These are phyloP conservation scores for Macrophomina pseudophaseolina DNA, from an alignment of 2,329 filamentous ascomycete species.

Conservation along the genomic window DNA sequence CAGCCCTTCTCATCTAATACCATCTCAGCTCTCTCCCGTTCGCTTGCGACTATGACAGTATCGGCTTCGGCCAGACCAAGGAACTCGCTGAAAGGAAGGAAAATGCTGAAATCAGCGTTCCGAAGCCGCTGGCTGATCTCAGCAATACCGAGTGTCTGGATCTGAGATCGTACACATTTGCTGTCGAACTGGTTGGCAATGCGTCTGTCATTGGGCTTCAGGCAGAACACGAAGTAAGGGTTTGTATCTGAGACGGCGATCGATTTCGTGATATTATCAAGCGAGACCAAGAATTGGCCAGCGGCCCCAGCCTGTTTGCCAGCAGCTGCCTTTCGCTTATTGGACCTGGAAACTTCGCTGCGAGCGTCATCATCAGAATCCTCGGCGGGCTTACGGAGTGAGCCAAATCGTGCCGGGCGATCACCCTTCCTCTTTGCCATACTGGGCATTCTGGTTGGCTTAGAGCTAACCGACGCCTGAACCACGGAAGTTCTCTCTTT, in stretches of 20 bases:
- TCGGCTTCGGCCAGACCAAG: slow-evolving; percentile 86
- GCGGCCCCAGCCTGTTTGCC: slow-evolving; percentile 80
- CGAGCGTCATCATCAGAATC: slow-evolving; percentile 56
- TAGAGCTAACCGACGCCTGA: slow-evolving; percentile 95
- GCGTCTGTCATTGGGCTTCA: slow-evolving; percentile 95
- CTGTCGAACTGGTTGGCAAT: slow-evolving; percentile 99
- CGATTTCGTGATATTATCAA: slow-evolving; percentile 90
- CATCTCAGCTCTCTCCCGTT: slow-evolving; percentile 87
- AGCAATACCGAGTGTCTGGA: slow-evolving; percentile 94
- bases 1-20: slow-evolving; percentile 92
- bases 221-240: slow-evolving; percentile 92
- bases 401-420: slow-evolving; percentile 54
- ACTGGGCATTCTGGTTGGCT: slow-evolving; percentile 88
- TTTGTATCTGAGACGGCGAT: slow-evolving; percentile 84
- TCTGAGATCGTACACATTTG: slow-evolving; percentile 93
- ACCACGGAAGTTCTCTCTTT: slow-evolving; percentile 89
- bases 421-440: slow-evolving; percentile 82
- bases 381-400: slow-evolving; percentile 43
- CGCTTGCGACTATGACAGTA: slow-evolving; percentile 84
- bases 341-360: slow-evolving; percentile 48
- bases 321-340: slow-evolving; percentile 42
- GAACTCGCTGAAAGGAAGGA: slow-evolving; percentile 95
- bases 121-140: slow-evolving; percentile 94
- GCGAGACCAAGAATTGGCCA: slow-evolving; percentile 84
- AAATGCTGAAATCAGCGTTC: slow-evolving; percentile 93